Conservation (phyloP, 352 stramenopile species). For the Phytophthora uliginosa region DNA sequence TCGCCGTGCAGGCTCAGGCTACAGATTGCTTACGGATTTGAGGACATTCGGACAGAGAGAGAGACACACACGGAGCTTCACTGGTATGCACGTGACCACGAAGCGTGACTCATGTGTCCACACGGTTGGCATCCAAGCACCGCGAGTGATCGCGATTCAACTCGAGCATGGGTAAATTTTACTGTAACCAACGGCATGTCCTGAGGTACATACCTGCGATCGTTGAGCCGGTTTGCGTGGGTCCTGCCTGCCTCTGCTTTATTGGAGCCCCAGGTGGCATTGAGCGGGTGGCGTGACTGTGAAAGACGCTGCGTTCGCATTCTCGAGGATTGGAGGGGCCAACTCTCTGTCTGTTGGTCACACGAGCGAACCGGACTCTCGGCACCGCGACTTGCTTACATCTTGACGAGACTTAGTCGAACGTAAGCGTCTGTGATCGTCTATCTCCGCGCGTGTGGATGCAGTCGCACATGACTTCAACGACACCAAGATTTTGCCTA, state of each 20-base stretch:
- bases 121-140: conserved; percentile 14
- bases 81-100: conserved; percentile 9
- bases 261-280: conserved; percentile 7
- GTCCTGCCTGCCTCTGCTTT: too few relatives aligned
- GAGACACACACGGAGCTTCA: conserved; percentile 19
- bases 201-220: not conserved
- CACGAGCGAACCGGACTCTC: conserved; percentile 5
- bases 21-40: conserved; percentile 11
- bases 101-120: conserved; percentile 26
- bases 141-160: not conserved
- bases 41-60: not conserved
- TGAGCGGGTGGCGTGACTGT: conserved; percentile 29
- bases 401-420: conserved; percentile 20
- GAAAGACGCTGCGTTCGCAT: conserved; percentile 22
- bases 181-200: not conserved
- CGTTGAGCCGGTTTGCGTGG: conserved; percentile 6
- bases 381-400: conserved; percentile 25
- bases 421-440: conserved; percentile 20
- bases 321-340: conserved; percentile 29
- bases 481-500: conserved; percentile 6
- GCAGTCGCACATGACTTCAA: not conserved
- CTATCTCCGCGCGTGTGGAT: conserved; percentile 10
- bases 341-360: conserved; percentile 19
- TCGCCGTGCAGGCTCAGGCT: conserved; percentile 7
- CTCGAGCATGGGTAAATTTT: not conserved